A percentile compares a stretch with the other conserved stretches of the same genome.
These are phyloP conservation scores for Coleophoma crateriformis DNA, from an alignment of 2,329 filamentous ascomycete genomes.

Conservation along the genomic window DNA sequence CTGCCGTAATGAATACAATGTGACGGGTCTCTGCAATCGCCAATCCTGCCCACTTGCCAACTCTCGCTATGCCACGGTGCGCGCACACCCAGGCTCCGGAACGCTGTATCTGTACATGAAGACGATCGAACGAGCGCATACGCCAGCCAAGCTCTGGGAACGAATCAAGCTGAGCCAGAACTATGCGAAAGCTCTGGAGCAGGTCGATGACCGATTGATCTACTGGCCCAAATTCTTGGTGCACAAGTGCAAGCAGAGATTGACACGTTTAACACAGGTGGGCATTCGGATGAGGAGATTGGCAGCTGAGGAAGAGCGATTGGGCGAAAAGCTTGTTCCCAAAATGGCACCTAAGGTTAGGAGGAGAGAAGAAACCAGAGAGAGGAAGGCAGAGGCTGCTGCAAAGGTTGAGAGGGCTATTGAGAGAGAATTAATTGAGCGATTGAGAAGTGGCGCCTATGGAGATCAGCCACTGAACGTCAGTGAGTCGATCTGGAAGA, in stretches of 20 bases:
- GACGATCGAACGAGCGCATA: constrained; percentile 80
- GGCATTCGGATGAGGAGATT: constrained; percentile 74
- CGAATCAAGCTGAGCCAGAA: constrained; percentile 84
- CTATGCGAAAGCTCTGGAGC: constrained; percentile 82
- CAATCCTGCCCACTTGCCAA: constrained; percentile 90
- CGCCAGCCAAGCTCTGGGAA: constrained; percentile 92
- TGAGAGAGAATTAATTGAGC: constrained; percentile 88
- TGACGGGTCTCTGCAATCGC: constrained; percentile 75
- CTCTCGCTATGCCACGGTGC: constrained; percentile 86
- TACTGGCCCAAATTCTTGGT: constrained; percentile 94
- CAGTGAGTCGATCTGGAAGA: constrained; percentile 94
- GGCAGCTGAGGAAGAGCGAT: constrained; percentile 80
- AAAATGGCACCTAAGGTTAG: constrained; percentile 88
- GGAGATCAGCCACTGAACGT: constrained; percentile 93
- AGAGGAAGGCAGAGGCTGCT: constrained; percentile 71
- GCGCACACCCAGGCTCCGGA: constrained; percentile 73
- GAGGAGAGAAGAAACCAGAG: constrained; percentile 68
- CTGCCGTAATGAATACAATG: constrained; percentile 92
- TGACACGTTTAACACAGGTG: constrained; percentile 89
- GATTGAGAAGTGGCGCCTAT: constrained; percentile 86
- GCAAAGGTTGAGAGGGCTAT: constrained; percentile 96
- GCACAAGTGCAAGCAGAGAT: constrained; percentile 94
- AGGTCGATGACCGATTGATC: constrained; percentile 79
- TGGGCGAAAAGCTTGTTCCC: constrained; percentile 84
- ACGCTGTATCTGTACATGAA: constrained; percentile 96